Base-by-base conservation (phyloP, 352 stramenopile genomes). In the Pythium chondricola region DNA sequence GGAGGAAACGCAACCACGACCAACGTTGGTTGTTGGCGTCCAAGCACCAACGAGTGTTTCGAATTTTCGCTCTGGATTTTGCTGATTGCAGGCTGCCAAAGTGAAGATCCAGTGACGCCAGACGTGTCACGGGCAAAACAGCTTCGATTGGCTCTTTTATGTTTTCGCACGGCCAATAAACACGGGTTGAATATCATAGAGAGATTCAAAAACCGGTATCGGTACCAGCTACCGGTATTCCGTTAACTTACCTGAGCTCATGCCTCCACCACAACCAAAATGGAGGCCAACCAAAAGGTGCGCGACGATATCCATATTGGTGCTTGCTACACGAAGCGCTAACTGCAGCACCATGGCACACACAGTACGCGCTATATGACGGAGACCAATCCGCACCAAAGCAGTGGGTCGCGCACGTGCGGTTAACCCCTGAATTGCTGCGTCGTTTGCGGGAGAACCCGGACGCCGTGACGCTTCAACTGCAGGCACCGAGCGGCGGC, bases 391-490 rank as follows among this genome's bases (percentile, higher is more conserved):
- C 35, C n/a, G 48, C 43, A 30, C 40, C 58, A 30, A 46, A 56
- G 35, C 53, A 54, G 18, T 92, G 81, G 81, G 74, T 78, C 22
- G 81, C 81, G 48, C 71, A 79, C 49, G 65, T 92, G 38, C 75
- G 76, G 24, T 54, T 92, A 31, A 92, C 81, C 42, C 81, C 81
- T 4, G 81, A 92, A 49, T 58, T 92, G 47, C 60, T 92, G 44
- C 37, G 65, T 39, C 82, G 75, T 37, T 63, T 92, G 22, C 70
- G 71, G 22, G 52, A 73, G 14, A 26, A 48, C 2, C 59, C 67
- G 0, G 36, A 52, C 16, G 43, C 57, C 14, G 59, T 76, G 41
- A 42, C 43, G 2, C 38, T 82, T 27, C 49, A 52, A n/a, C 54
- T 78, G 21, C 49, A 56, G 50, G 62, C 35, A 32, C 66, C 36